phyloP scores from a whole-genome alignment of 768 basidiomycete species.

The Suillus alpinus region DNA sequence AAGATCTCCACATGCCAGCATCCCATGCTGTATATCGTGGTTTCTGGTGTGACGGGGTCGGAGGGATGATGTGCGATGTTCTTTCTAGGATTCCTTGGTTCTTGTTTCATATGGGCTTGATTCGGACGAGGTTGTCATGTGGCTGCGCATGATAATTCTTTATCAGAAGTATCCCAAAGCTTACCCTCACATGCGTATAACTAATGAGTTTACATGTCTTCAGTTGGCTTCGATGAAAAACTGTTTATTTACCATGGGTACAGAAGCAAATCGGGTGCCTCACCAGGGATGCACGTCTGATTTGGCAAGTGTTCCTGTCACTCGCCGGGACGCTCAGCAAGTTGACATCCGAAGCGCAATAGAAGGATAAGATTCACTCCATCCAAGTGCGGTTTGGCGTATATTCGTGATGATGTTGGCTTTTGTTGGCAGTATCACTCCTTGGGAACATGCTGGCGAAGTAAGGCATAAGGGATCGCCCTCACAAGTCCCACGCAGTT shows the following conservation, averaged over 20 bases:
- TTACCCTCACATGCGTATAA: not conserved
- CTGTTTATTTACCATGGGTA: constrained; percentile 1
- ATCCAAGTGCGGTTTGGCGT: not conserved
- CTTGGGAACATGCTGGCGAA: not conserved
- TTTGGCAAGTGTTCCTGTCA: not conserved
- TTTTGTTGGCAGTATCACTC: not conserved
- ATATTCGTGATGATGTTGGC: not conserved
- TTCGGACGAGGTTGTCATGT: constrained; percentile 27
- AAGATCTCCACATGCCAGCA: constrained; percentile 22
- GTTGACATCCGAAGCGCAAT: not conserved
- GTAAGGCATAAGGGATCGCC: not conserved
- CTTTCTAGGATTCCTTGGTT: constrained; percentile 12
- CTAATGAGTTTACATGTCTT: not conserved
- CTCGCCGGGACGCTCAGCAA: not conserved
- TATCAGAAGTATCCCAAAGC: constrained; percentile 24
- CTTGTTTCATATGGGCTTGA: constrained; percentile 12
- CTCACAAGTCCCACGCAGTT: not conserved
- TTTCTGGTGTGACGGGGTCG: constrained; percentile 16
- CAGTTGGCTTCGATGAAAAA: not conserved
- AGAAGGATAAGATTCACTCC: not conserved
- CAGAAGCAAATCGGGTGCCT: not conserved
- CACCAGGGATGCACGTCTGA: not conserved
- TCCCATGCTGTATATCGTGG: constrained; percentile 25
- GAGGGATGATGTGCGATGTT: constrained; percentile 17
- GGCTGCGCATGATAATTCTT: constrained; percentile 22